phyloP scores from a whole-genome alignment of 2,329 filamentous ascomycete species.

The Cryphonectria radicalis region DNA sequence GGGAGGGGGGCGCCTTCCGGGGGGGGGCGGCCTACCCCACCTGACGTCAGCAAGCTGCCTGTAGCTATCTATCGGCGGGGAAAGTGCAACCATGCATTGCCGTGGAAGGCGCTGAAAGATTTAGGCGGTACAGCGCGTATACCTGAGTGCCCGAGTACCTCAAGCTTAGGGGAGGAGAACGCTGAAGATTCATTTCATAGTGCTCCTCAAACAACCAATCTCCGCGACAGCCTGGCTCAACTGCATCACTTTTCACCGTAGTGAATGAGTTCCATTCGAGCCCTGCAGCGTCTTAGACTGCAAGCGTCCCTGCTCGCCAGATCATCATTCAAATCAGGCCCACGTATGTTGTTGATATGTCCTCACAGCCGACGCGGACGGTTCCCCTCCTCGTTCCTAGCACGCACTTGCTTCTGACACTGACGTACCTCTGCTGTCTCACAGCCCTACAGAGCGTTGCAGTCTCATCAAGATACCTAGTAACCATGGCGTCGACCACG shows the following conservation, averaged over 20 bases:
- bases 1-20: not conserved
- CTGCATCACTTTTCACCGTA: not conserved
- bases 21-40: not conserved
- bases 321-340: conserved; percentile 27
- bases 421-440: conserved; percentile 9
- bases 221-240: too few species aligned
- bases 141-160: not conserved
- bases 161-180: not conserved
- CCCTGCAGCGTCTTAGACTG: conserved; percentile 36
- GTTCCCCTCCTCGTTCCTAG: not conserved
- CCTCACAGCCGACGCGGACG: not conserved
- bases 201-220: not conserved
- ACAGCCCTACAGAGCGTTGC: conserved; percentile 27
- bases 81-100: not conserved
- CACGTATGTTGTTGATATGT: conserved; percentile 11
- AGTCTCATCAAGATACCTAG: conserved; percentile 37
- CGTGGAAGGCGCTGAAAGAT: not conserved
- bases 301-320: conserved; percentile 35
- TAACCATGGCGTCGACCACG: conserved; percentile 70
- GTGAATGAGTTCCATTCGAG: conserved; percentile 39
- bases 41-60: conserved; percentile 13
- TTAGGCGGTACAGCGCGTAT: not conserved
- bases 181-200: not conserved
- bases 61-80: not conserved
- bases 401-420: not conserved